Percentiles rank a stretch among this genome's conserved stretches.
phyloP scores from a whole-genome alignment of 2,329 filamentous ascomycete genomes.

The Talaromyces islandicus region DNA sequence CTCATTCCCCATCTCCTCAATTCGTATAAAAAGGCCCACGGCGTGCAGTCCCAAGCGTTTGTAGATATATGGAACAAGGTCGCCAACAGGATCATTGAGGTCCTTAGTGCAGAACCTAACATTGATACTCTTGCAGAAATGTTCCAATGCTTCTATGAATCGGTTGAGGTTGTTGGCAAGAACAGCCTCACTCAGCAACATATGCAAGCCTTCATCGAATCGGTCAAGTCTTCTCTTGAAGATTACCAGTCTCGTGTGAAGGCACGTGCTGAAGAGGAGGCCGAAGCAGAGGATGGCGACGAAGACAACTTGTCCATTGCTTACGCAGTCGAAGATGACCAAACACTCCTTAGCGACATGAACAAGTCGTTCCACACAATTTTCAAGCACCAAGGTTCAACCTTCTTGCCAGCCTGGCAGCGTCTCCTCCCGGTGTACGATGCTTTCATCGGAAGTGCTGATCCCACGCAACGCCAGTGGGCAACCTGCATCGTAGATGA shows the following conservation, averaged over 20 bases:
- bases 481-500: conserved; percentile 99
- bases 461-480: conserved; percentile 94
- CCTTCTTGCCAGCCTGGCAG: conserved; percentile 85
- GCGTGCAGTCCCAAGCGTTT: conserved; percentile 71
- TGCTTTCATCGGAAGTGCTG: conserved; percentile 69
- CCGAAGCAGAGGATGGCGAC: conserved; percentile 79
- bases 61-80: conserved; percentile 77
- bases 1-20: conserved; percentile 88
- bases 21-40: conserved; percentile 89
- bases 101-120: conserved; percentile 85
- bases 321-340: conserved; percentile 93
- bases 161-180: conserved; percentile 86
- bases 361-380: conserved; percentile 99
- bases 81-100: conserved; percentile 85
- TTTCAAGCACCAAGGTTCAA: conserved; percentile 88
- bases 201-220: conserved; percentile 82
- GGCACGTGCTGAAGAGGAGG: conserved; percentile 75
- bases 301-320: conserved; percentile 82
- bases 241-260: conserved; percentile 88
- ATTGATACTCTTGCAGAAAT: conserved; percentile 97
- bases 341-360: conserved; percentile 95
- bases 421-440: conserved; percentile 79
- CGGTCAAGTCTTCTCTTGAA: conserved; percentile 76
- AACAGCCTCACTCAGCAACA: conserved; percentile 71
- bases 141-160: conserved; percentile 99